These are phyloP conservation scores for Penicillium herquei DNA, from an alignment of 495 filamentous ascomycete species.

Conservation along the genomic window DNA sequence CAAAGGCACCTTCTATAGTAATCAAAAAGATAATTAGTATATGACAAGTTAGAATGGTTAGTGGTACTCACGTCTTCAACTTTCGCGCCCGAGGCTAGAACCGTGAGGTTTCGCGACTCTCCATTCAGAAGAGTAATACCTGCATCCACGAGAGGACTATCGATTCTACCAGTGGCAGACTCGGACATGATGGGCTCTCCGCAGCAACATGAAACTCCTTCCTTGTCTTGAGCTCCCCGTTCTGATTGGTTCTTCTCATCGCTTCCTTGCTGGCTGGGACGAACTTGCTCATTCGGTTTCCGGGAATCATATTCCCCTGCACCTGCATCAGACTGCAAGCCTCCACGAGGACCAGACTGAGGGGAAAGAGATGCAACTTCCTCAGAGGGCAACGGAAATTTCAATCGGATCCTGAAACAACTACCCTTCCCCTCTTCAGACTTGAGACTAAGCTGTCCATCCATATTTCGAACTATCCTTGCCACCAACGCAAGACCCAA, in stretches of 20 bases:
- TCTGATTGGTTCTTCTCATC: neutral
- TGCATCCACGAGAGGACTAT: conserved; percentile 10
- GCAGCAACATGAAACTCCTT: conserved; percentile 9
- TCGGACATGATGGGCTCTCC: conserved; percentile 8
- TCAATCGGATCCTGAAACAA: conserved; percentile 56
- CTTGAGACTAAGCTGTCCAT: conserved; percentile 80
- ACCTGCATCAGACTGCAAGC: neutral
- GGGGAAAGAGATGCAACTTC: neutral
- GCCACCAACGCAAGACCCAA: conserved; percentile 83
- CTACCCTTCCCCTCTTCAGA: conserved; percentile 83
- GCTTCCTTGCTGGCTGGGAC: neutral
- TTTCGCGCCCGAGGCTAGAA: conserved; percentile 1
- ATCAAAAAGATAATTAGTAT: neutral
- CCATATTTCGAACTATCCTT: conserved; percentile 78
- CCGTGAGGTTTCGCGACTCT: conserved; percentile 12
- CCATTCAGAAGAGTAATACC: conserved; percentile 15
- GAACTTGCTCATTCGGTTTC: neutral
- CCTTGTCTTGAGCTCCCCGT: conserved; percentile 5
- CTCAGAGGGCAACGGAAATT: conserved; percentile 26
- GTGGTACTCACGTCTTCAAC: neutral
- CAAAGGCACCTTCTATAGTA: neutral
- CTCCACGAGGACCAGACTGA: neutral
- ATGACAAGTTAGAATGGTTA: neutral
- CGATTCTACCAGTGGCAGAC: conserved; percentile 3
- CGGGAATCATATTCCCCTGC: neutral